Evolutionary conservation across 2,329 filamentous ascomycete genomes (phyloP), one percentile per base, ranked within the genome.

Genomic region (Claviceps purpurea): DNA sequence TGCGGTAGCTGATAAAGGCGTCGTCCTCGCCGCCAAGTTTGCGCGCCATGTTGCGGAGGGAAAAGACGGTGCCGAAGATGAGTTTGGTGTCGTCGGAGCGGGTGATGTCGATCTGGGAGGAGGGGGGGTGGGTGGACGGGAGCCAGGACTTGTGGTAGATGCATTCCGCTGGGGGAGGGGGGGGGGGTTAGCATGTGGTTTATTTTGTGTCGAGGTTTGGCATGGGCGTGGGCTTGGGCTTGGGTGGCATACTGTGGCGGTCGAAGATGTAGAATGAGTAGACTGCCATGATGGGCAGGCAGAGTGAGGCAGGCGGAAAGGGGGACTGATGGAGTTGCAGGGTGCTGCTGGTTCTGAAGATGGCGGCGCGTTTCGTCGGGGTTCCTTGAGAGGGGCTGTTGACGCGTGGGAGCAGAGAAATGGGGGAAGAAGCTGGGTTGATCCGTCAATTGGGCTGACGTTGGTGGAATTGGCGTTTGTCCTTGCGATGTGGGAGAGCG

Each of bases 241-340:
- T 5, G 5, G 6, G 18, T 3, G 18, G 48, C 79, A 65, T 77
- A 96, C 93, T 95, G 71, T 98, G 93, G 59, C 93, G 85, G 73
- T 98, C 93, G 68, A 98, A 98, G 66, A 98, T 96, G 76, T 95
- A 95, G 72, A 98, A 95, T 55, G 89, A 90, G 73, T 94, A 97
- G 69, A 97, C 87, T 55, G 86, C 84, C 93, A 98, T 97, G 65
- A 61, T 73, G 67, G 51, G 30, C 49, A 16, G 51, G 30, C 41
- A 16, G 26, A 26, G 14, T 8, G 40, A 22, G 47, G 38, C 13
- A n/a, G 38, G 22, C 30, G 41, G 16, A 13, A 16, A 24, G 20
- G 20, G 20, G 20, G 22, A 4, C 10, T 48, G 22, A 24, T 16
- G 39, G 10, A 3, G 16, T 10, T 7, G 20, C 20, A 43, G 41